Percentiles rank a stretch among this genome's conserved stretches.
Conservation (phyloP, 2,329 filamentous ascomycete genomes). For the Monosporascus sp. region DNA sequence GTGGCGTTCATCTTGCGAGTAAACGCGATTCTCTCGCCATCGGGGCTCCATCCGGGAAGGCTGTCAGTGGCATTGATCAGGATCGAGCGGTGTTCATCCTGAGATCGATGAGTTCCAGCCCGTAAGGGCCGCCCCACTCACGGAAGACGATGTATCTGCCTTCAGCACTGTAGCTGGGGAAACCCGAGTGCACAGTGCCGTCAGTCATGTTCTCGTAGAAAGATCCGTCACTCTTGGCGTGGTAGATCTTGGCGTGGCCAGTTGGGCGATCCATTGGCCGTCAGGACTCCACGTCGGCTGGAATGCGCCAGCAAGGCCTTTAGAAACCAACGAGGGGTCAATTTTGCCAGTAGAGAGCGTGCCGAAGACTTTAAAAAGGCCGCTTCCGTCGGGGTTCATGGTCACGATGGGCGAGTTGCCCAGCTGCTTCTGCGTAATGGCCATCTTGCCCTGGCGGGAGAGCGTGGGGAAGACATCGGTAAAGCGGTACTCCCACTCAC, state of each 20-base stretch:
- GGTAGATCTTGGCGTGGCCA: constrained; percentile 4
- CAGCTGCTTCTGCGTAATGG: constrained; percentile 33
- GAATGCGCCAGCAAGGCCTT: constrained; percentile 31
- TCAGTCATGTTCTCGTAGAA: constrained; percentile 27
- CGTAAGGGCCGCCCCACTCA: constrained; percentile 17
- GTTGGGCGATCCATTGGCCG: constrained; percentile 28
- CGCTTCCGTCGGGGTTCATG: constrained; percentile 21
- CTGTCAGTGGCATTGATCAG: constrained; percentile 33
- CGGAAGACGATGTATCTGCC: constrained; percentile 31
- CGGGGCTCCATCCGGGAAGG: constrained; percentile 32
- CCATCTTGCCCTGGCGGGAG: too few species aligned
- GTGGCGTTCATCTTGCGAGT: constrained; percentile 27
- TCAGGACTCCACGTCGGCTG: constrained; percentile 34
- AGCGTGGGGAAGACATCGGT: too few species aligned
- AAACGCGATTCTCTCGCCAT: constrained; percentile 33
- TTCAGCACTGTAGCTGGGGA: constrained; percentile 32
- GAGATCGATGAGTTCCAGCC: constrained; percentile 29
- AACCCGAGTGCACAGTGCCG: constrained; percentile 29
- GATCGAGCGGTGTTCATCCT: constrained; percentile 12
- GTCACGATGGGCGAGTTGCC: constrained; percentile 32
- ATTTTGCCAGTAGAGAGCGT: constrained; percentile 11
- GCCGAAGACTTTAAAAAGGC: too few species aligned
- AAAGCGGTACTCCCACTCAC: too few species aligned
- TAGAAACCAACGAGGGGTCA: constrained; percentile 19
- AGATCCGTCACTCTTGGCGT: constrained; percentile 1